These are phyloP conservation scores for Usnea hakonensis DNA, from an alignment of 495 filamentous ascomycete genomes.

Conservation along the genomic window DNA sequence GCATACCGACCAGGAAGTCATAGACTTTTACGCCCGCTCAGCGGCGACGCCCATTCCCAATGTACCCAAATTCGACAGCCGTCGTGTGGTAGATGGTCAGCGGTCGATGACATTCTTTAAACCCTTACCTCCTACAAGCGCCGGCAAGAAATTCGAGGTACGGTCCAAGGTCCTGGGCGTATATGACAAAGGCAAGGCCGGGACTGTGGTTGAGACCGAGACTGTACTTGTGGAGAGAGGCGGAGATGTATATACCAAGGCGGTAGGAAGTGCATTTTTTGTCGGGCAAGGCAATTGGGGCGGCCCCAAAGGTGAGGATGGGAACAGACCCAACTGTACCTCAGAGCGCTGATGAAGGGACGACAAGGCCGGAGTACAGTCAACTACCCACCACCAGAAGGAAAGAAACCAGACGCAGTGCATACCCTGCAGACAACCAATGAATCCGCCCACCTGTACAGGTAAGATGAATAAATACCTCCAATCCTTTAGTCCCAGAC, in stretches of 20 bases:
- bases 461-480: constrained; percentile 29
- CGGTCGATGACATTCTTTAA: constrained; percentile 71
- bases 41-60: constrained; percentile 57
- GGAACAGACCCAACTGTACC: neutral
- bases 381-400: constrained; percentile 67
- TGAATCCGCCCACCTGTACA: constrained; percentile 68
- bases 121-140: constrained; percentile 64
- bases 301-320: constrained; percentile 65
- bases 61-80: constrained; percentile 68
- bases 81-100: constrained; percentile 76
- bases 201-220: constrained; percentile 75
- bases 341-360: neutral
- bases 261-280: constrained; percentile 63
- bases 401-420: constrained; percentile 64
- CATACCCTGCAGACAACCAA: constrained; percentile 57
- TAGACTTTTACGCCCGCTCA: constrained; percentile 71
- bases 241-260: constrained; percentile 65
- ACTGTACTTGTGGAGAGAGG: constrained; percentile 62
- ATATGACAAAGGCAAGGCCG: constrained; percentile 85
- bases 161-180: constrained; percentile 75
- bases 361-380: constrained; percentile 55
- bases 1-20: constrained; percentile 64
- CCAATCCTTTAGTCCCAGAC: neutral
- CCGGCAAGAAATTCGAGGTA: constrained; percentile 66
- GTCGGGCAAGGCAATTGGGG: constrained; percentile 84